These are phyloP conservation scores for Zygotorulaspora mrakii DNA, from an alignment of 1,139 yeast species.

Conservation along the genomic window DNA sequence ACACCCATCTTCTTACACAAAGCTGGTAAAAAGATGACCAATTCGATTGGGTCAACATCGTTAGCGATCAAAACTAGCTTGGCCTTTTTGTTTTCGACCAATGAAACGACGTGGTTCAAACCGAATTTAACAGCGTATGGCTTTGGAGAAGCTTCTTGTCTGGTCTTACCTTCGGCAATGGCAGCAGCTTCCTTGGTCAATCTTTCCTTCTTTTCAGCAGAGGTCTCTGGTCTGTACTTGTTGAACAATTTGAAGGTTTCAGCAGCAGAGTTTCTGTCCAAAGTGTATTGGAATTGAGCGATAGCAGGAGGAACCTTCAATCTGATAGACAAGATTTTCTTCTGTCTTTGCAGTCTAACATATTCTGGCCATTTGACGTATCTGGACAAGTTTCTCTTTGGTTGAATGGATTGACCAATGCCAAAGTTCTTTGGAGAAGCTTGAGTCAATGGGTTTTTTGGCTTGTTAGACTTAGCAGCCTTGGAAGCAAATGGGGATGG, in stretches of 20 bases:
- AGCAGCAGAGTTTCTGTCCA: constrained; percentile 98
- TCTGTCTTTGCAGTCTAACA: constrained; percentile 96
- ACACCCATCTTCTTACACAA: constrained; percentile 99
- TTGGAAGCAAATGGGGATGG: constrained; percentile 76
- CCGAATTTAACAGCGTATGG: constrained; percentile 96
- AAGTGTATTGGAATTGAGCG: constrained; percentile 89
- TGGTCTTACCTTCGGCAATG: constrained; percentile 94
- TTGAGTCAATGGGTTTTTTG: constrained; percentile 75
- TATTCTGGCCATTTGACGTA: constrained; percentile 98
- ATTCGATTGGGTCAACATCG: constrained; percentile 98
- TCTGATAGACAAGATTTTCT: constrained; percentile 90
- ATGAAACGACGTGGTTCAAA: constrained; percentile 95
- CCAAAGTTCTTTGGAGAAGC: constrained; percentile 92
- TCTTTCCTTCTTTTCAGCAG: constrained; percentile 97
- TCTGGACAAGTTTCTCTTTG: constrained; percentile 93
- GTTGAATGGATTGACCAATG: constrained; percentile 92
- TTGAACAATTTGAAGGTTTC: constrained; percentile 93
- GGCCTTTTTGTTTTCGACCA: constrained; percentile 97
- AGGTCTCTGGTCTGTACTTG: constrained; percentile 98
- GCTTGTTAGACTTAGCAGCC: constrained; percentile 42
- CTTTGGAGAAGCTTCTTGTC: constrained; percentile 92
- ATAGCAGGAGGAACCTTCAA: constrained; percentile 98
- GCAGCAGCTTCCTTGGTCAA: constrained; percentile 98
- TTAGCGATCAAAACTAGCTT: constrained; percentile 94
- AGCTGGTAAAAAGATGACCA: constrained; percentile 95